Evolutionary conservation across 106 monocot species (phyloP).

Genomic region (Dioscorea dumetorum): DNA sequence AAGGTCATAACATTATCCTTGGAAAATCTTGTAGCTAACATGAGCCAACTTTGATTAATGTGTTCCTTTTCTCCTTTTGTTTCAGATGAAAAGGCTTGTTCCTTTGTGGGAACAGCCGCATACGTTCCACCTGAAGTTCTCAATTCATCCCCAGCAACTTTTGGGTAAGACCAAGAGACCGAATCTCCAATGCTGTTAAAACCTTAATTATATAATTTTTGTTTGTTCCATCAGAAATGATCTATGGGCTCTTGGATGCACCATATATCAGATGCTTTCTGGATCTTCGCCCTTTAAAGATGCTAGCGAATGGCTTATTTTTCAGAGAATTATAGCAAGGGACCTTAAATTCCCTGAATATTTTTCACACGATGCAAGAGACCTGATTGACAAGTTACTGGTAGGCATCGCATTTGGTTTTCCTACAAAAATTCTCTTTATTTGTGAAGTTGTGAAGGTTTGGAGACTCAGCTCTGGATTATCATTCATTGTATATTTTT

Average conservation of each 20-base stretch:
- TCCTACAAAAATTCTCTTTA: too few relatives aligned
- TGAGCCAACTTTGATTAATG: too few relatives aligned
- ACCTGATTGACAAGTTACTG: slow-evolving; percentile 80
- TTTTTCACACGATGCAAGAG: slow-evolving; percentile 69
- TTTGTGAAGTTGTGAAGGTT: not conserved
- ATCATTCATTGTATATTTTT: not conserved
- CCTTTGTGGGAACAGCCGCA: slow-evolving; percentile 99
- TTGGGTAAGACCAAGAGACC: slow-evolving; percentile 45
- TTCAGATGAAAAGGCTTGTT: slow-evolving; percentile 92
- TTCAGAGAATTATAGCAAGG: slow-evolving; percentile 88
- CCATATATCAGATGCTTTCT: slow-evolving; percentile 96
- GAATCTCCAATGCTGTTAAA: not conserved
- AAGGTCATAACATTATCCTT: slow-evolving; percentile 8
- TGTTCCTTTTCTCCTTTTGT: not conserved
- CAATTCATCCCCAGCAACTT: slow-evolving; percentile 88
- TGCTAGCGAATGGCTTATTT: slow-evolving; percentile 97
- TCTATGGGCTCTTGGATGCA: slow-evolving; percentile 96
- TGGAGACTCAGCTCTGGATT: too few relatives aligned
- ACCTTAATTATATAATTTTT: not conserved
- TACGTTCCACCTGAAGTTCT: slow-evolving; percentile 99
- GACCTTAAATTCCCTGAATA: slow-evolving; percentile 82
- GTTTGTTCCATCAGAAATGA: slow-evolving; percentile 70
- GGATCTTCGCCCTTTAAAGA: slow-evolving; percentile 97
- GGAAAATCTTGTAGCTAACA: too few relatives aligned
- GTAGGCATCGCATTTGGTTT: slow-evolving; percentile 16